Conservation (phyloP, 805 yeast genomes). For the Ogataea saltuana region DNA sequence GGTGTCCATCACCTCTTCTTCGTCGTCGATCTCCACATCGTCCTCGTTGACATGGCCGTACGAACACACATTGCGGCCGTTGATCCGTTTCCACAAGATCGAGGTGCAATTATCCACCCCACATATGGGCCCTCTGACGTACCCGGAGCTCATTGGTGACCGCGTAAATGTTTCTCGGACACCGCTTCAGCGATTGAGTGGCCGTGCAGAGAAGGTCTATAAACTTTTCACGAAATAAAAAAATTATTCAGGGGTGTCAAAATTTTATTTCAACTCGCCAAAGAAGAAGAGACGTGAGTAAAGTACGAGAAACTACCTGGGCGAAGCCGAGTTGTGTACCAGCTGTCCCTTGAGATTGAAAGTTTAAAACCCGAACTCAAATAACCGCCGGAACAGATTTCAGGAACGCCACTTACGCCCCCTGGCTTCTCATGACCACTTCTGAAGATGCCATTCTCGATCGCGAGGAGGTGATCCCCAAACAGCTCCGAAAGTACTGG, state of each 20-base stretch:
- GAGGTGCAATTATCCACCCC: conserved; percentile 91
- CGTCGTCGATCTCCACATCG: conserved; percentile 76
- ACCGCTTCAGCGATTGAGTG: background rate
- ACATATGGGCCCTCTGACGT: conserved; percentile 74
- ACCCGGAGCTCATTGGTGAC: conserved; percentile 23
- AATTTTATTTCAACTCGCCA: too few species aligned
- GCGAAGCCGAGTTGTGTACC: too few species aligned
- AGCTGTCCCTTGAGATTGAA: too few species aligned
- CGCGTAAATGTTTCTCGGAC: background rate
- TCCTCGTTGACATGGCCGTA: conserved; percentile 89
- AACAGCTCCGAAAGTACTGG: conserved; percentile 57
- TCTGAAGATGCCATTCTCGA: conserved; percentile 18
- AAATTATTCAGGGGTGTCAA: too few species aligned
- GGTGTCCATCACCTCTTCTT: conserved; percentile 65
- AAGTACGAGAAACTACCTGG: too few species aligned
- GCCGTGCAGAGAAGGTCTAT: background rate
- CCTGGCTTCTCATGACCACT: too few species aligned
- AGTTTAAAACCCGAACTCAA: too few species aligned
- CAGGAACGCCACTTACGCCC: background rate
- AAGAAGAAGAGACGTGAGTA: too few species aligned
- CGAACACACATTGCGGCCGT: conserved; percentile 84
- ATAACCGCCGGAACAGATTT: background rate
- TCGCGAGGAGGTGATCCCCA: conserved; percentile 32
- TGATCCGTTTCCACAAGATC: conserved; percentile 63
- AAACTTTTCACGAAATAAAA: too few species aligned